phyloP scores from a whole-genome alignment of 176 grass and related monocot genomes.

The Zoysia pacifica region DNA sequence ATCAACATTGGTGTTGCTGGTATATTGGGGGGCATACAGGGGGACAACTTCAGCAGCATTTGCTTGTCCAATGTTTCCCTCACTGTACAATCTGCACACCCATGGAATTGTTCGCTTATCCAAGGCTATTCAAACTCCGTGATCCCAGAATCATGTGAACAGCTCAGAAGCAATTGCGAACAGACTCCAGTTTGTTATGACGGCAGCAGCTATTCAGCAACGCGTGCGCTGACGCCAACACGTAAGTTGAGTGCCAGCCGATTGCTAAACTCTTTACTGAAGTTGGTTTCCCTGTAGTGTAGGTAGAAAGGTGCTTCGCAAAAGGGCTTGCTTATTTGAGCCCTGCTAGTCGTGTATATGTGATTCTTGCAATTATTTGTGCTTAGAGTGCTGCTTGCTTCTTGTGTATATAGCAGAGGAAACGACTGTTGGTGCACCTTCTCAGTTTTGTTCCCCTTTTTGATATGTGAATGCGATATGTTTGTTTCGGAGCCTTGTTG shows the following conservation, averaged over 20 bases:
- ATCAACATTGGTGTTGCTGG: constrained; percentile 63
- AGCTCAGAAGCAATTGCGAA: constrained; percentile 54
- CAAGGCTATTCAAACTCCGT: constrained; percentile 89
- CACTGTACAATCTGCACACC: constrained; percentile 55
- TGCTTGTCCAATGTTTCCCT: constrained; percentile 85
- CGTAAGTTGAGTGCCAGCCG: constrained; percentile 26
- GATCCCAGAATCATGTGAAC: constrained; percentile 79
- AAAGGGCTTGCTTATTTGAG: constrained; percentile 17
- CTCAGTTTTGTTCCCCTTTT: constrained; percentile 37
- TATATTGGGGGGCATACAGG: constrained; percentile 71
- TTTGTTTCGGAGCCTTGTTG: constrained; percentile 13
- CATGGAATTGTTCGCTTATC: constrained; percentile 86
- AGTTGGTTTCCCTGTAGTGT: constrained; percentile 46
- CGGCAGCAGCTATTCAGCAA: constrained; percentile 12
- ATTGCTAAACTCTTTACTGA: constrained; percentile 48
- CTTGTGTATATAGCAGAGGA: constrained; percentile 57
- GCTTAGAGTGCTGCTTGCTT: constrained; percentile 46
- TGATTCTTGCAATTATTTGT: constrained; percentile 54
- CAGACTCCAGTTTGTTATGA: constrained; percentile 61
- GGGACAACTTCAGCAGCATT: constrained; percentile 87
- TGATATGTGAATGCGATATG: constrained; percentile 28
- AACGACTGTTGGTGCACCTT: constrained; percentile 40
- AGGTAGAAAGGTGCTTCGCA: constrained; percentile 44
- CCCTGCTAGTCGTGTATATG: constrained; percentile 53
- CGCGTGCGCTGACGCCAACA: constrained; percentile 14